phyloP scores from a whole-genome alignment of 2,329 filamentous ascomycete genomes.

The Raffaelea ambrosiae region DNA sequence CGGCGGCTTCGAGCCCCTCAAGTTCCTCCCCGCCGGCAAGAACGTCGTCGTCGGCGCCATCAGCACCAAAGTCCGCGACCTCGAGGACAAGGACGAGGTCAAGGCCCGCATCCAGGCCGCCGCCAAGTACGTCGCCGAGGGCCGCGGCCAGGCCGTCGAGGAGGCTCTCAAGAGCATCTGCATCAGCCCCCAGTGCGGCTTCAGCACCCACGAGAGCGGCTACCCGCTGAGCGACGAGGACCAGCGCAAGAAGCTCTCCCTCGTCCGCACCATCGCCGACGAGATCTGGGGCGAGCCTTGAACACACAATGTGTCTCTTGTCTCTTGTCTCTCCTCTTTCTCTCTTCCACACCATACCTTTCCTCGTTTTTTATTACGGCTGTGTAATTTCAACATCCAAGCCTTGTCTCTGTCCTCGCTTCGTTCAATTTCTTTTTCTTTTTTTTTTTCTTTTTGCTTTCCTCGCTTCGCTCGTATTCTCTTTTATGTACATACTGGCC shows the following conservation, averaged over 20 bases:
- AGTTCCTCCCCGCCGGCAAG: conserved; percentile 50
- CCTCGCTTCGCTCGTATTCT: neutral
- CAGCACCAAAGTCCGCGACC: conserved; percentile 51
- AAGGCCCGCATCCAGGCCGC: conserved; percentile 51
- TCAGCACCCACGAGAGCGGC: conserved; percentile 65
- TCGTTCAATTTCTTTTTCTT: neutral
- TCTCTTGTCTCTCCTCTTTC: neutral
- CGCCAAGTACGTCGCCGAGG: conserved; percentile 61
- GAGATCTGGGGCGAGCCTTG: conserved; percentile 54
- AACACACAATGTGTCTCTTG: neutral
- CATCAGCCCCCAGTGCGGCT: conserved; percentile 65
- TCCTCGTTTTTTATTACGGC: neutral
- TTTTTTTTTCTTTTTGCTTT: neutral
- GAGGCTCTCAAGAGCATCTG: conserved; percentile 61
- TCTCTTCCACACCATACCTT: neutral
- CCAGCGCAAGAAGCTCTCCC: conserved; percentile 63
- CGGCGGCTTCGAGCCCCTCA: conserved; percentile 58
- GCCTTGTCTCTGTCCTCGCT: neutral
- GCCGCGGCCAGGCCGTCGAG: conserved; percentile 53
- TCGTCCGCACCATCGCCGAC: conserved; percentile 65
- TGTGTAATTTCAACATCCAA: too few species aligned
- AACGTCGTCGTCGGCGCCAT: conserved; percentile 57
- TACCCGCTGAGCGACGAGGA: conserved; percentile 61
- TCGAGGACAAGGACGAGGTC: conserved; percentile 57
- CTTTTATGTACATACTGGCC: too few species aligned